These are phyloP conservation scores for Firmiana major DNA, from an alignment of 345 rosid genomes.

Conservation along the genomic window DNA sequence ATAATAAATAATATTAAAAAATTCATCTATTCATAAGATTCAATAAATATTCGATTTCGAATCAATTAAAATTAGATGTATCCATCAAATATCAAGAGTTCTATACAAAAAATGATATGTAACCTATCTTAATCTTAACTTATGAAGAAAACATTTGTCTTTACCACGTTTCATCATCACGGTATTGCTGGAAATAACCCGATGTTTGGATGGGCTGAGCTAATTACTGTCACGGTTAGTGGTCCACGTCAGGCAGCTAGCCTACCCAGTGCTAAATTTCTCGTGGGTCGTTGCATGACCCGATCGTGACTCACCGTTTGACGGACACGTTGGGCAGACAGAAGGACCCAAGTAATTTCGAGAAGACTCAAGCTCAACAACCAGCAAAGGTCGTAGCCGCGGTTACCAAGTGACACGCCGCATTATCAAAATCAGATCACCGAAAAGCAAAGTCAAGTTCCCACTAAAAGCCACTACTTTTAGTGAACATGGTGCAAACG, in stretches of 20 bases:
- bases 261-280: neutral
- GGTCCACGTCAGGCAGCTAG: slow-evolving; percentile 2
- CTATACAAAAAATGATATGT: too few species aligned
- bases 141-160: too few species aligned
- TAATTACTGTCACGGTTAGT: neutral
- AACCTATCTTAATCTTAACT: too few species aligned
- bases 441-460: neutral
- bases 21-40: too few species aligned
- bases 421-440: neutral
- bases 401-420: slow-evolving; percentile 4
- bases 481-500: neutral
- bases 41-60: too few species aligned
- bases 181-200: neutral
- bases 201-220: neutral
- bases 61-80: too few species aligned
- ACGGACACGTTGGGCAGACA: neutral
- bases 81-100: too few species aligned
- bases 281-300: neutral
- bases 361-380: neutral
- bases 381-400: neutral
- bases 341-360: slow-evolving; percentile 12
- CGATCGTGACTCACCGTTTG: neutral
- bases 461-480: neutral
- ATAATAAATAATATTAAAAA: too few species aligned
- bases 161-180: neutral